Conservation (phyloP, 768 basidiomycete genomes). For the Russula emetica region DNA sequence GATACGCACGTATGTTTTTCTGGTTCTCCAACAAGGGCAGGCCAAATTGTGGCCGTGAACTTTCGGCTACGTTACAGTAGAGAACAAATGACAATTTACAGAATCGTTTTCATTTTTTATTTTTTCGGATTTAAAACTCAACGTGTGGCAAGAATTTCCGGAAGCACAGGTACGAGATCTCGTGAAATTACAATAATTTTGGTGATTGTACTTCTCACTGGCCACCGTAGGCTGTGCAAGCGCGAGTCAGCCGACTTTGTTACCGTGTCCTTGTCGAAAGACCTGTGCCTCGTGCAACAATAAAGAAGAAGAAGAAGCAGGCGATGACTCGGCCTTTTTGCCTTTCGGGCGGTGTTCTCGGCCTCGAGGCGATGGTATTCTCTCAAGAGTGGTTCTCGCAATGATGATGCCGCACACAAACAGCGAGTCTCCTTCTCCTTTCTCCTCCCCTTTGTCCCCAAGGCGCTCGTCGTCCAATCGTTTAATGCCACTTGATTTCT, state of each 20-base stretch:
- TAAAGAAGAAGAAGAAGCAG: neutral
- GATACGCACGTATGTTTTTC: slow-evolving; percentile 10
- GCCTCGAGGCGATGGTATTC: slow-evolving; percentile 13
- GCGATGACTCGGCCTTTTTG: slow-evolving; percentile 2
- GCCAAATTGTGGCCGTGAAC: neutral
- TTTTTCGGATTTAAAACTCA: no score
- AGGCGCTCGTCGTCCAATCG: neutral
- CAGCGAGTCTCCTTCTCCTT: neutral
- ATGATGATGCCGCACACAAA: neutral
- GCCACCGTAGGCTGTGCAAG: neutral
- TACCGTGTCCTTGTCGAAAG: neutral
- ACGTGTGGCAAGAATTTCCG: no score
- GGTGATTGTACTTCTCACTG: no score
- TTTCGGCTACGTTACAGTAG: neutral
- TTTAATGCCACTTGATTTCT: slow-evolving; percentile 8
- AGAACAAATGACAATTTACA: no score
- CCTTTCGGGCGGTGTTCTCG: no score
- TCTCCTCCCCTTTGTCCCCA: neutral
- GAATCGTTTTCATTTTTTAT: no score
- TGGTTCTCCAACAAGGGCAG: neutral
- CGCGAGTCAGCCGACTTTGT: neutral
- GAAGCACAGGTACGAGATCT: no score
- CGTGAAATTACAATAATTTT: neutral
- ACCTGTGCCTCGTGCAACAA: neutral
- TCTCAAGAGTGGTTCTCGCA: neutral